Evolutionary conservation across 495 filamentous ascomycete species (phyloP), one percentile per base, ranked within the genome.

Genomic region (Penicillium coffeae): DNA sequence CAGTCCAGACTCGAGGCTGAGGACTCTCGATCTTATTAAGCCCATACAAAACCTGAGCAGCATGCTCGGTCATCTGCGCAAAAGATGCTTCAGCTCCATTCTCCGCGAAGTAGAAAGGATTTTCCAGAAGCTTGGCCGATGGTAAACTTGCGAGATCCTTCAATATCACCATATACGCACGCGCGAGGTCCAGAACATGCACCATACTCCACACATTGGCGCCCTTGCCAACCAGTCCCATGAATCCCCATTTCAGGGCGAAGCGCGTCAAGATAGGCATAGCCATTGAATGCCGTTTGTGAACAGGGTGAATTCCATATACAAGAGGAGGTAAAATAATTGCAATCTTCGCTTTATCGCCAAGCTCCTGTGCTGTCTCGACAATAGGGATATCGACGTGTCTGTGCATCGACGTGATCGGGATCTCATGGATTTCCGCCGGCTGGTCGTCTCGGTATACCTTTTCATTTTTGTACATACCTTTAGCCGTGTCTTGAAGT

Each of bases 81-180:
- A 6, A 58, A 60, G 6, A 56, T 39, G 12, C 16, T 40, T 71
- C 68, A 7, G 58, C 48, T 10, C 66, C 68, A 30, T 66, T 69
- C 41, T 73, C 68, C 44, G 54, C 59, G 46, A 71, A 71, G 52
- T 59, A 70, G 41, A 69, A 73, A 13, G 58, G 63, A 37, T 70
- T 65, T 27, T 50, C 32, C 5, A 59, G 19, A 19, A 63, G 25
- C 14, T 58, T 52, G 1, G 40, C 20, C 0, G 42, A 16, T 7
- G 52, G 18, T 1, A 56, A 27, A 2, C 8, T 27, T 34, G 71
- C 69, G 27, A 71, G 41, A 35, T 63, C 56, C 48, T 64, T 62
- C 5, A 77, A 41, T 1, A 71, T 27, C 2, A 49, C 48, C 35
- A 68, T 45, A 42, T 66, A 69, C 5, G 50, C 65, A 1, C 56